phyloP scores from a whole-genome alignment of 148 eudicot genomes.

The Heliosperma pusillum region DNA sequence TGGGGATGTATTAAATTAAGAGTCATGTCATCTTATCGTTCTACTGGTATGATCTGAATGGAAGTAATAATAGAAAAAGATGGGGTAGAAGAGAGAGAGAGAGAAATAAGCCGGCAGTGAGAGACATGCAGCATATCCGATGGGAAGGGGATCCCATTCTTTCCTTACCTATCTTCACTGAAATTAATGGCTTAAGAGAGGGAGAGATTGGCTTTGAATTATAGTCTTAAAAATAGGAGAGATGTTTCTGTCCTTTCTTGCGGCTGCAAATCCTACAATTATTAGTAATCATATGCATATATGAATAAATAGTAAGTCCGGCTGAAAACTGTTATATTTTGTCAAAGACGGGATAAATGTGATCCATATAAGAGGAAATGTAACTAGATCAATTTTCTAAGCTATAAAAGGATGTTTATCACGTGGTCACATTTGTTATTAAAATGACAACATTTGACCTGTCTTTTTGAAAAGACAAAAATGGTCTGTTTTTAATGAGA shows the following conservation, averaged over 20 bases:
- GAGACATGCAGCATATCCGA: slow-evolving; percentile 37
- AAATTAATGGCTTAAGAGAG: slow-evolving; percentile 12
- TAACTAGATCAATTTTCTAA: too few species aligned
- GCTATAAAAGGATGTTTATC: too few species aligned
- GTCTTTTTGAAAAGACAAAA: too few species aligned
- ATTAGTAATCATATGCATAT: slow-evolving; percentile 30
- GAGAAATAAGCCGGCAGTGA: slow-evolving; percentile 19
- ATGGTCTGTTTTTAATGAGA: too few species aligned
- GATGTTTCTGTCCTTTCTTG: slow-evolving; percentile 24
- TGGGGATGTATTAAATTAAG: not conserved
- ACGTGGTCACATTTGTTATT: too few species aligned
- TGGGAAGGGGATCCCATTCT: slow-evolving; percentile 31
- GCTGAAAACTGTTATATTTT: too few species aligned
- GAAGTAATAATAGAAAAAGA: slow-evolving; percentile 29
- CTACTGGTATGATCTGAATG: slow-evolving; percentile 24
- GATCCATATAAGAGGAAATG: too few species aligned
- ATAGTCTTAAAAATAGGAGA: slow-evolving; percentile 9
- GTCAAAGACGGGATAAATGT: too few species aligned
- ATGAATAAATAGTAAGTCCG: slow-evolving; percentile 5
- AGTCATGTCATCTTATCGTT: slow-evolving; percentile 32
- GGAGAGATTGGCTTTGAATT: not conserved
- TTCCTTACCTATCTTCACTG: slow-evolving; percentile 22
- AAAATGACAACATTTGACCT: too few species aligned
- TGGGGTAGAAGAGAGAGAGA: slow-evolving; percentile 18
- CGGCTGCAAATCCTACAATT: slow-evolving; percentile 20